A percentile compares a stretch with the other conserved stretches of the same genome.
Conservation (phyloP, 495 filamentous ascomycete genomes). For the Oidiodendron maius region DNA sequence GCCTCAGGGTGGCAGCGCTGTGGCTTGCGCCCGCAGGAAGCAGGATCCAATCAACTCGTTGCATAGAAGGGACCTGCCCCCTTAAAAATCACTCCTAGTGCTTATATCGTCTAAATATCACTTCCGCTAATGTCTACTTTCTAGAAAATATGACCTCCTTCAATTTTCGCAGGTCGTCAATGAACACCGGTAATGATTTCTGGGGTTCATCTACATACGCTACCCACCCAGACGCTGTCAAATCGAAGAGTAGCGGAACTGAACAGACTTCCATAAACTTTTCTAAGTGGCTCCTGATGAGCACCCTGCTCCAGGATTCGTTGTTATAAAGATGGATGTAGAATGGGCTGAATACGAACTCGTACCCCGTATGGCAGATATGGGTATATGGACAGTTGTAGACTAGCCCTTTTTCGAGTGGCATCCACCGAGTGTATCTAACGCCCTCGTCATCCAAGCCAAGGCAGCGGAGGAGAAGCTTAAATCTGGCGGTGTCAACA, state of each 20-base stretch:
- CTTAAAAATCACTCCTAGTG: no score
- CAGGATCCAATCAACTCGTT: no score
- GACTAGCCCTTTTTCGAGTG: slow-evolving; percentile 1
- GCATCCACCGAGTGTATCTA: not conserved
- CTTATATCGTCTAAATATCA: no score
- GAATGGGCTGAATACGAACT: slow-evolving; percentile 2
- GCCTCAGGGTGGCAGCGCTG: no score
- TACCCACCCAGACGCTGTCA: not conserved
- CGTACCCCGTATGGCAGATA: not conserved
- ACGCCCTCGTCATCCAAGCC: not conserved
- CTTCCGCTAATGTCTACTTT: no score
- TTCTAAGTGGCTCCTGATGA: slow-evolving; percentile 1
- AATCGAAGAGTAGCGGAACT: not conserved
- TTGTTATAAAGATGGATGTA: slow-evolving; percentile 5
- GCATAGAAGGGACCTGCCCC: no score
- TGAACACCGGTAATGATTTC: not conserved
- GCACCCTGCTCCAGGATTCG: slow-evolving; percentile 1
- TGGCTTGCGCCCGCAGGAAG: no score
- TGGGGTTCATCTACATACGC: slow-evolving; percentile 1
- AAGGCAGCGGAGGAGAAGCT: slow-evolving; percentile 1
- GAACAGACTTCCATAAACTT: not conserved
- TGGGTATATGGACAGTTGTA: not conserved
- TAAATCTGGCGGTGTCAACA: not conserved
- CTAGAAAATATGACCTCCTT: no score
- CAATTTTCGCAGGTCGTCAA: no score